phyloP scores from a whole-genome alignment of 345 rosid species.

The Atalantia buxifolia region DNA sequence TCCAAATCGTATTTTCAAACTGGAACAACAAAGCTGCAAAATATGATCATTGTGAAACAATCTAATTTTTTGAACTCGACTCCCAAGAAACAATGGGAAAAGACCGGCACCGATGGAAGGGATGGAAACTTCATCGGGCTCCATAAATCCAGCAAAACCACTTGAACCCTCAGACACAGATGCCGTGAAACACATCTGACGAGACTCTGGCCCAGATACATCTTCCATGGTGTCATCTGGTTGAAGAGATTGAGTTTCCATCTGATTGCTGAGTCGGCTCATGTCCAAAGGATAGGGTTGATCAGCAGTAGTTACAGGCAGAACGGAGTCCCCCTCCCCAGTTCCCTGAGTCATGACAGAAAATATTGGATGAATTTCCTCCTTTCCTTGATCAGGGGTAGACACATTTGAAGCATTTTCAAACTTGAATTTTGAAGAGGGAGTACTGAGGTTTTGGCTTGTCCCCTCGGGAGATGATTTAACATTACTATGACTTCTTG shows the following conservation, averaged over 20 bases:
- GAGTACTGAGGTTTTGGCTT: conserved; percentile 12
- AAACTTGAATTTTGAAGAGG: conserved; percentile 26
- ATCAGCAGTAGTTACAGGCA: conserved; percentile 21
- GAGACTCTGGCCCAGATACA: conserved; percentile 20
- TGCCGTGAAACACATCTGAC: conserved; percentile 22
- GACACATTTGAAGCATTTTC: conserved; percentile 12
- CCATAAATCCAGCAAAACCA: conserved; percentile 43
- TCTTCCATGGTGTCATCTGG: conserved; percentile 59
- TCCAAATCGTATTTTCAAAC: conserved; percentile 60
- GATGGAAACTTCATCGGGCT: conserved; percentile 48
- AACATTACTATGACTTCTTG: conserved; percentile 50
- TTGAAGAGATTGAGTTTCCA: conserved; percentile 33
- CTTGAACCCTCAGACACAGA: conserved; percentile 35
- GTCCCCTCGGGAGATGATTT: conserved; percentile 32
- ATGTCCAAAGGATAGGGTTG: conserved; percentile 51
- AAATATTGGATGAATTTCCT: conserved; percentile 39
- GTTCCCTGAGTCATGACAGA: conserved; percentile 31
- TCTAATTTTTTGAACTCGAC: conserved; percentile 30
- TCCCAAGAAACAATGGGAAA: conserved; percentile 49
- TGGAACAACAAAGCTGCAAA: conserved; percentile 58
- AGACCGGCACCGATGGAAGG: conserved; percentile 42
- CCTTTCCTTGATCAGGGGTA: conserved; percentile 14
- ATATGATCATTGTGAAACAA: conserved; percentile 37
- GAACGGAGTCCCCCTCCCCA: conserved; percentile 28
- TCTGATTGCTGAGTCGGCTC: conserved; percentile 36